Base-by-base conservation (phyloP, 2,329 filamentous ascomycete genomes). In the Nothophoma quercina region DNA sequence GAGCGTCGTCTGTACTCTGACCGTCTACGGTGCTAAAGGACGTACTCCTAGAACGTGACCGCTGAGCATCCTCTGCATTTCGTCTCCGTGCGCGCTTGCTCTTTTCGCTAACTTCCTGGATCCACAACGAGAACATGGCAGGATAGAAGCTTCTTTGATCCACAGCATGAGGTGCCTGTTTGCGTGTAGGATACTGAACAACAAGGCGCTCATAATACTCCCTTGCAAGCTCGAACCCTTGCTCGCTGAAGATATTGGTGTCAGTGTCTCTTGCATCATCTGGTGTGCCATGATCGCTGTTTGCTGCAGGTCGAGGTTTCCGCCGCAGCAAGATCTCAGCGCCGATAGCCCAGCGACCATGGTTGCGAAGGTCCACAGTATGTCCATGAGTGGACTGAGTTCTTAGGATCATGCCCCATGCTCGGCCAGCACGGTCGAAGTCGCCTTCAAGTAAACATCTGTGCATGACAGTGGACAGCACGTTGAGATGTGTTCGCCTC, bases 161-260 rank as follows among this genome's bases (percentile, higher is more conserved):
- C 33, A 87, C 75, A 3, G 80, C 76, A 42, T 84, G 76, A 0
- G 86, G 85, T 5, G 81, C 79, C 80, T 63, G 87, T 84, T 78
- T 88, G 87, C 6, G 91, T 88, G 72, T 58, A 10, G 73, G 73
- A 51, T 93, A 83, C 67, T 91, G 88, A 60, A 91, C 81, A 42
- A 93, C 89, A 54, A 97, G 79, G 22, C 83, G 83, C 59, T 93
- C 88, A 68, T 95, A 92, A 74, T 93, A 96, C 4, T 83, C 77
- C 55, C 81, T 83, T 9, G 84, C 86, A 39, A 80, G 77, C 51
- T 81, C 77, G 56, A 88, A 83, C 2, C 83, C 85, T 30, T 76
- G 59, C 28, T 69, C 62, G 7, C 64, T 69, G 53, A 72, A 75
- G 2, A 51, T 23, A 15, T 55, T 38, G 22, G n/a, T 23, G 26